Conservation (phyloP, 140 eudicot species). For the Anethum foeniculum region DNA sequence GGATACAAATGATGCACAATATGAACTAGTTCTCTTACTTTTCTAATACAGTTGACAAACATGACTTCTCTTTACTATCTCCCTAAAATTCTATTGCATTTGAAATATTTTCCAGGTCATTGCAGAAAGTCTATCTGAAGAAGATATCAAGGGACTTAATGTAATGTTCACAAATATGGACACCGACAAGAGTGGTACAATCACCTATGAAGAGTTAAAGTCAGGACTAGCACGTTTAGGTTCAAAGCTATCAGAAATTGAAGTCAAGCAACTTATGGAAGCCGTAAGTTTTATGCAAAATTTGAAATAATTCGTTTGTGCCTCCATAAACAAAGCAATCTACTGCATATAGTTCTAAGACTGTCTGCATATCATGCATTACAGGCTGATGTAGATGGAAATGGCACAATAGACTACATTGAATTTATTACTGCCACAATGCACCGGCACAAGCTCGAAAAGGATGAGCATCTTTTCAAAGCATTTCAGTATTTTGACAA, state of each 20-base stretch:
- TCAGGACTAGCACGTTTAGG: conserved; percentile 74
- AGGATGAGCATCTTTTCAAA: conserved; percentile 50
- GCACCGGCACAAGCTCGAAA: conserved; percentile 62
- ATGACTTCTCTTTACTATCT: neutral
- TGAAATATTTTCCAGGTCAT: conserved; percentile 44
- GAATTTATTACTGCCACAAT: conserved; percentile 72
- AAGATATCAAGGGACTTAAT: conserved; percentile 80
- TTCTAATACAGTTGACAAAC: neutral
- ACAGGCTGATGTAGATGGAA: conserved; percentile 74
- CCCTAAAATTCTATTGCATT: conserved; percentile 6
- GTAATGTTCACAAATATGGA: conserved; percentile 77
- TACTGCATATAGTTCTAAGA: neutral
- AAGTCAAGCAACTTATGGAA: conserved; percentile 86
- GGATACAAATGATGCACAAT: neutral
- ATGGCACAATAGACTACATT: conserved; percentile 63
- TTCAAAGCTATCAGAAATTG: conserved; percentile 62
- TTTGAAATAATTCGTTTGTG: neutral
- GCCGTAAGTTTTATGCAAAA: conserved; percentile 41
- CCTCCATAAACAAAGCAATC: neutral
- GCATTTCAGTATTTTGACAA: conserved; percentile 61
- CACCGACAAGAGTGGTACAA: conserved; percentile 73
- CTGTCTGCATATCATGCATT: neutral
- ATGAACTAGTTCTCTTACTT: neutral
- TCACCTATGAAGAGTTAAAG: conserved; percentile 73
- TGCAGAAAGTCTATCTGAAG: conserved; percentile 76